Base-by-base conservation (phyloP, 306 rosid species). In the Medicago ruthenica region DNA sequence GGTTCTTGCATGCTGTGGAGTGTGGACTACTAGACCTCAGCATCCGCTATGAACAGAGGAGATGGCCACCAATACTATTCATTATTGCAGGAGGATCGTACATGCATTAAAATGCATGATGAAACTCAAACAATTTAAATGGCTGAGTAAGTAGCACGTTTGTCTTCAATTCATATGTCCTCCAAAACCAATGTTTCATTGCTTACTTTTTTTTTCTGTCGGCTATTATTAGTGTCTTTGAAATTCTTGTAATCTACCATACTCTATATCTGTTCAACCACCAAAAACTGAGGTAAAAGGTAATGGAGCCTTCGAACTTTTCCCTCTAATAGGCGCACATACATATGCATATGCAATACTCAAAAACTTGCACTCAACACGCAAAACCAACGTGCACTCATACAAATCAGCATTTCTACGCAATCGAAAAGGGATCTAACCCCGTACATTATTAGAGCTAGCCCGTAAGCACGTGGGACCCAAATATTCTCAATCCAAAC, bases 331-430 rank as follows among this genome's bases (percentile, higher is more conserved):
- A 48, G 59, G 67, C 74, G 60, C 79, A 27, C 70, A 51, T 73
- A 75, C 76, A 75, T 71, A 76, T 50, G 73, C 80, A 79, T 78
- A 71, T 55, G 79, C 84, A 85, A 73, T 84, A 81, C 85, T 89
- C 87, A 82, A 89, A 89, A 86, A 77, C 85, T 83, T 78, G 85
- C 71, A 17, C 77, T 71, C 86, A 80, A 91, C 95, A 89, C 95
- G 92, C 95, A 91, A 89, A 86, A 82, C 89, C 92, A 86, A 81
- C 88, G 90, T 91, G 83, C 85, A 84, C 89, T 85, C 96, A 45
- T 87, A 48, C 77, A 82, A 22, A 12, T 61, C 39, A 59, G n/a
- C 65, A 61, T 44, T 66, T 54, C 76, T 75, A 55, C 55, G 44
- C 85, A 34, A 68, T 48, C 20, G 31, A 67, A 60, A 45, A 45